phyloP scores from a whole-genome alignment of 805 yeast species.

The Lipomyces orientalis region DNA sequence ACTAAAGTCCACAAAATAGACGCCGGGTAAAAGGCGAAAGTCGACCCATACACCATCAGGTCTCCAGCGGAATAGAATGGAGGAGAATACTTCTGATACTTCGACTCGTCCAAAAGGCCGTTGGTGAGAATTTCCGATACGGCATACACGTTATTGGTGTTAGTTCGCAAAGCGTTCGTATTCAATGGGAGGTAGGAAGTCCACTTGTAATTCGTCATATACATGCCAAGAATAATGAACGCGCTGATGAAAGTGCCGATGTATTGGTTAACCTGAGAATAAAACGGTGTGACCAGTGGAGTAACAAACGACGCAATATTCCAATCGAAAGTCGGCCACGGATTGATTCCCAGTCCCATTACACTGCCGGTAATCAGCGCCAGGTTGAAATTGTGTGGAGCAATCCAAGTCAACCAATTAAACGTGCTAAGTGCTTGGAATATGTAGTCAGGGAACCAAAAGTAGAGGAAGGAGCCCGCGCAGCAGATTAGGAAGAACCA shows the following conservation, averaged over 20 bases:
- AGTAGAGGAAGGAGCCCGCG: constrained; percentile 53
- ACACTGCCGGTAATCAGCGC: constrained; percentile 68
- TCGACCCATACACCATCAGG: constrained; percentile 64
- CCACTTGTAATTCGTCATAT: constrained; percentile 62
- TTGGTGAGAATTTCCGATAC: constrained; percentile 57
- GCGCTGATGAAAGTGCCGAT: constrained; percentile 54
- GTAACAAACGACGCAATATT: constrained; percentile 56
- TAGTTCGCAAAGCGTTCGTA: constrained; percentile 55
- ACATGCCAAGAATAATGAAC: constrained; percentile 56
- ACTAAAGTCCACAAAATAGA: constrained; percentile 12
- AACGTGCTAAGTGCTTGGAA: constrained; percentile 64
- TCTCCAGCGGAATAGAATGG: constrained; percentile 61
- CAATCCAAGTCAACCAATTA: constrained; percentile 68
- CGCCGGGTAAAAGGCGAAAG: constrained; percentile 57
- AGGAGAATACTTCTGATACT: constrained; percentile 66
- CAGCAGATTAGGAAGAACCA: constrained; percentile 55
- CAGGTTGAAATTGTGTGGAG: constrained; percentile 61
- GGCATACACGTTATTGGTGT: constrained; percentile 57
- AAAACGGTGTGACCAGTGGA: constrained; percentile 26
- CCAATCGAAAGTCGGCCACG: constrained; percentile 70
- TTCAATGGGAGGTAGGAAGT: constrained; percentile 60
- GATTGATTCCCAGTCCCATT: constrained; percentile 68
- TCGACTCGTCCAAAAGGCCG: constrained; percentile 52
- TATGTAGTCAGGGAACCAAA: constrained; percentile 66
- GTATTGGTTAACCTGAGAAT: constrained; percentile 52